A percentile compares a stretch with the other conserved stretches of the same genome.
Conservation (phyloP, 345 rosid genomes). For the Lagerstroemia speciosa region DNA sequence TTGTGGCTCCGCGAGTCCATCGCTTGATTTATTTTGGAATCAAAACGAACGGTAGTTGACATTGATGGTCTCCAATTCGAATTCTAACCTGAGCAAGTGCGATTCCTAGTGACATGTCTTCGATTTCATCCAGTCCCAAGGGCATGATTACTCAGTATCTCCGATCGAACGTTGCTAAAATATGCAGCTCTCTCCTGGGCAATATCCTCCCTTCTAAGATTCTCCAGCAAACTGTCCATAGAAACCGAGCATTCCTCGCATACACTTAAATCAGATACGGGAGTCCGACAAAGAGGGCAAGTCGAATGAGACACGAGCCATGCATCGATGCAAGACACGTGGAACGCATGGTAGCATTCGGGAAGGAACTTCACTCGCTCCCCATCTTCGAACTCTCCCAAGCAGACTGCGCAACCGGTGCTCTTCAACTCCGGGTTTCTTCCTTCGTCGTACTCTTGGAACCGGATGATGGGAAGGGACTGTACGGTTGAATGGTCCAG, state of each 20-base stretch:
- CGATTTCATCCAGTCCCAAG: neutral
- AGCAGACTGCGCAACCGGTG: conserved; percentile 32
- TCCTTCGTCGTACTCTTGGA: conserved; percentile 14
- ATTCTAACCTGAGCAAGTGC: too few relatives aligned
- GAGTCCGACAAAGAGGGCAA: conserved; percentile 32
- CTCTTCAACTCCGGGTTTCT: neutral
- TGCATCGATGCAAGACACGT: conserved; percentile 25
- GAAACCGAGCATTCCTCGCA: conserved; percentile 12
- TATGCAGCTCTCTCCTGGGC: neutral
- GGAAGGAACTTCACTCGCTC: conserved; percentile 29
- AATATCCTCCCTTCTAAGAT: conserved; percentile 15
- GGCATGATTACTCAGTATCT: conserved; percentile 1
- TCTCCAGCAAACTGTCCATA: conserved; percentile 8
- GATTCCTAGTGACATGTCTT: neutral
- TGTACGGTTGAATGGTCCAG: conserved; percentile 17
- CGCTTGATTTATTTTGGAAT: too few relatives aligned
- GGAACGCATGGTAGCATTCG: conserved; percentile 27
- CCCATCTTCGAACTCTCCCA: conserved; percentile 34
- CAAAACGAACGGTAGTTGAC: too few relatives aligned
- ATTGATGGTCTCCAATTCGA: too few relatives aligned
- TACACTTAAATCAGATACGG: neutral
- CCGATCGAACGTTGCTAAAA: neutral
- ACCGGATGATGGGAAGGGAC: conserved; percentile 22
- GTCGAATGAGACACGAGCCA: conserved; percentile 34
- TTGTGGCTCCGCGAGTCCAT: too few relatives aligned